These are phyloP conservation scores for Chlamydomonas sp. DNA, from an alignment of 139 green algal genomes.

Conservation along the genomic window DNA sequence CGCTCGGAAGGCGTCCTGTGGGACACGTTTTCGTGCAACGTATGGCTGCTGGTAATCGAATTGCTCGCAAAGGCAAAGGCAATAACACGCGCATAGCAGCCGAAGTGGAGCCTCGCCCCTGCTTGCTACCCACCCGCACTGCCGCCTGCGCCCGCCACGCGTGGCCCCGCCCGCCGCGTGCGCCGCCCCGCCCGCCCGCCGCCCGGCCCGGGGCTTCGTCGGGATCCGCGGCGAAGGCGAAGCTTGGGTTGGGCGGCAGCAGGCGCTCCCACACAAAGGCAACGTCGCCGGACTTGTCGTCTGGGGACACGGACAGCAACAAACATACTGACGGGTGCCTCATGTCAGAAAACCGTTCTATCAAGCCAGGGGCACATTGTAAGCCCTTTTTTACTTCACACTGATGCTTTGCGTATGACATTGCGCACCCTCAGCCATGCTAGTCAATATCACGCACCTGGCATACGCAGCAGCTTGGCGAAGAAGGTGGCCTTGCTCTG, in stretches of 20 bases:
- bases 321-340: too few relatives aligned
- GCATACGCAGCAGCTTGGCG: neutral
- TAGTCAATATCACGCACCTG: neutral
- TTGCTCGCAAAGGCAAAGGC: too few relatives aligned
- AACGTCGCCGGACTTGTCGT: conserved; percentile 4
- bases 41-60: neutral
- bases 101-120: too few relatives aligned
- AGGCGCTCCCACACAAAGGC: conserved; percentile 28
- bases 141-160: conserved; percentile 15
- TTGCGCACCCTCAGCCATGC: neutral
- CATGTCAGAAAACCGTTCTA: too few relatives aligned
- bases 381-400: too few relatives aligned
- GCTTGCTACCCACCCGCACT: conserved; percentile 7
- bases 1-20: neutral
- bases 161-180: neutral
- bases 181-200: too few relatives aligned
- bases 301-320: neutral
- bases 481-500: conserved; percentile 16
- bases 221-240: conserved; percentile 5
- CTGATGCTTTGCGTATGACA: too few relatives aligned
- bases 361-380: too few relatives aligned
- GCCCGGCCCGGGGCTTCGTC: neutral
- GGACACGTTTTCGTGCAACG: neutral
- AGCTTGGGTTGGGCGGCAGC: conserved; percentile 9
- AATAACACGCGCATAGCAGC: too few relatives aligned